phyloP scores from a whole-genome alignment of 2,329 filamentous ascomycete species.

The Cucurbitaria berberidis region DNA sequence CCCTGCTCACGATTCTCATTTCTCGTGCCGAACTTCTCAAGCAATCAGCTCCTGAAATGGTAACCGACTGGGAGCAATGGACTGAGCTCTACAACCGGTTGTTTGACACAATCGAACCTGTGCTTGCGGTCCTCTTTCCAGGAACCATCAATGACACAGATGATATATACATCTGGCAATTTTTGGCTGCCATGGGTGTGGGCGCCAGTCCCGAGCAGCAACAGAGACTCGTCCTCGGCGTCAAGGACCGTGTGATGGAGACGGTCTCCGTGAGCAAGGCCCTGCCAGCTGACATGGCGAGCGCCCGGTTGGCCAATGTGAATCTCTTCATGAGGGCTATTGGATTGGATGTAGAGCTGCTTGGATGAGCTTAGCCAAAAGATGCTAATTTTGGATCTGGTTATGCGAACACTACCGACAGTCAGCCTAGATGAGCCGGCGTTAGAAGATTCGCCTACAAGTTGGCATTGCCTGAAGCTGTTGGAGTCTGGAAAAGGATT shows the following conservation, averaged over 20 bases:
- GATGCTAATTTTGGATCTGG: constrained; percentile 1
- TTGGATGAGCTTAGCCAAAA: constrained; percentile 56
- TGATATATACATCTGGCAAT: constrained; percentile 98
- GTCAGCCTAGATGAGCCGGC: neutral
- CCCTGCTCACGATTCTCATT: constrained; percentile 90
- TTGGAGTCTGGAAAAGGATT: neutral
- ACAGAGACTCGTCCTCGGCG: constrained; percentile 88
- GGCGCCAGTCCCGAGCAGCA: constrained; percentile 94
- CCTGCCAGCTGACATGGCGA: constrained; percentile 83
- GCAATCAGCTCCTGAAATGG: constrained; percentile 72
- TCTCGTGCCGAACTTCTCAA: constrained; percentile 94
- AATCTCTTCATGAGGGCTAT: constrained; percentile 99
- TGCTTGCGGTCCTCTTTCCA: constrained; percentile 85
- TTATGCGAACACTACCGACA: neutral
- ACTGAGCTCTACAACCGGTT: constrained; percentile 81
- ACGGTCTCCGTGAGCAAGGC: constrained; percentile 90
- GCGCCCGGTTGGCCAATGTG: constrained; percentile 84
- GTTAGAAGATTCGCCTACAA: neutral
- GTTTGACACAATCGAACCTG: constrained; percentile 86
- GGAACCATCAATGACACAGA: constrained; percentile 88
- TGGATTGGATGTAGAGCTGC: constrained; percentile 90
- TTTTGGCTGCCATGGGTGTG: constrained; percentile 92
- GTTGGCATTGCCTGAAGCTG: neutral
- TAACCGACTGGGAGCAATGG: constrained; percentile 78
- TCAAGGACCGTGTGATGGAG: constrained; percentile 98